These are phyloP conservation scores for Aspergillus ellipticus DNA, from an alignment of 495 filamentous ascomycete genomes.

Conservation along the genomic window DNA sequence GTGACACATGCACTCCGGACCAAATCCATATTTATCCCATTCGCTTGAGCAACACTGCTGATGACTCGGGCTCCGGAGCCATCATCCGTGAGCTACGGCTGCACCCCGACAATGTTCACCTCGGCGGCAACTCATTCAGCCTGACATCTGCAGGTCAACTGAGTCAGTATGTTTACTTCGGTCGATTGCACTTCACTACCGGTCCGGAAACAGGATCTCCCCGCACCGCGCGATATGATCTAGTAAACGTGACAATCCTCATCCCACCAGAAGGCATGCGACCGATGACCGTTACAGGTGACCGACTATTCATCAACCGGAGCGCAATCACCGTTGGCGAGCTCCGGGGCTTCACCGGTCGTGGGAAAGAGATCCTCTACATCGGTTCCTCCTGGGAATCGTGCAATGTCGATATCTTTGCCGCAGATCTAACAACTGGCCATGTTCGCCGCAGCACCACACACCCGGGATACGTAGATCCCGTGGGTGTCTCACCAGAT, in stretches of 20 bases:
- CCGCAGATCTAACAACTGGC: constrained; percentile 19
- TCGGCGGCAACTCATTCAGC: constrained; percentile 20
- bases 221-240: constrained; percentile 18
- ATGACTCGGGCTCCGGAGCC: constrained; percentile 11
- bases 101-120: constrained; percentile 21
- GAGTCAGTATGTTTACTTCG: constrained; percentile 17
- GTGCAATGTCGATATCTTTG: constrained; percentile 24
- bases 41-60: constrained; percentile 9
- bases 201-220: constrained; percentile 4
- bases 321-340: constrained; percentile 21
- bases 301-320: constrained; percentile 11
- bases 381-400: constrained; percentile 20
- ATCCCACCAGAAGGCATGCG: constrained; percentile 1
- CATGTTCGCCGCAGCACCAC: constrained; percentile 21
- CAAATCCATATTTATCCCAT: constrained; percentile 21
- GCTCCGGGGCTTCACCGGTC: constrained; percentile 21
- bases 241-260: constrained; percentile 20
- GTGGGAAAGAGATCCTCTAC: constrained; percentile 20
- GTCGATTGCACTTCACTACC: constrained; percentile 22
- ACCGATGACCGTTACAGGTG: constrained; percentile 1
- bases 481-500: constrained; percentile 20
- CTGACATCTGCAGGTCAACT: constrained; percentile 3
- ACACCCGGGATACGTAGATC: constrained; percentile 25
- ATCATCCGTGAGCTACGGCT: constrained; percentile 19
- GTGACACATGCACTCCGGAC: constrained; percentile 15